Evolutionary conservation across 768 basidiomycete genomes (phyloP).

Genomic region (Lactifluus subvellereus): DNA sequence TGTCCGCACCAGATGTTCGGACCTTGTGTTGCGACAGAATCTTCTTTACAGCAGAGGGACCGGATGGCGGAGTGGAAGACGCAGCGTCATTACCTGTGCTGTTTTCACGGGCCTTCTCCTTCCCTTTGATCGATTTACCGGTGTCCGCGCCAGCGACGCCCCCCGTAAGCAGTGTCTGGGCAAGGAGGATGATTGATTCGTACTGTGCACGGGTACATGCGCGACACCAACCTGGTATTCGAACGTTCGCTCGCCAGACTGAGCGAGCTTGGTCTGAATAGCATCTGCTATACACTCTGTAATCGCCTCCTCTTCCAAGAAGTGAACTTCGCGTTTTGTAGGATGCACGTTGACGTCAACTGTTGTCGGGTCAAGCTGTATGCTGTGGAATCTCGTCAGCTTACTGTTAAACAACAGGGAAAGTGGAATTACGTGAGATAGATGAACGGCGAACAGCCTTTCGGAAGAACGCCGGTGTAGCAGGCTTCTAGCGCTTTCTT

Average conservation of each 20-base stretch:
- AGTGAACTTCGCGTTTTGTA: constrained; percentile 95
- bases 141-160: constrained; percentile 27
- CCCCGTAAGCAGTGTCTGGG: constrained; percentile 58
- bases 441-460: constrained; percentile 86
- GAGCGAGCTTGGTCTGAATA: constrained; percentile 60
- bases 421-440: constrained; percentile 67
- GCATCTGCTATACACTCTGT: constrained; percentile 69
- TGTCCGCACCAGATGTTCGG: constrained; percentile 77
- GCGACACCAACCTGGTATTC: constrained; percentile 55
- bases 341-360: constrained; percentile 99
- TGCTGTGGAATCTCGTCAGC: constrained; percentile 36
- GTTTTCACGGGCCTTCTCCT: constrained; percentile 17
- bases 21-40: constrained; percentile 83
- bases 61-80: background rate
- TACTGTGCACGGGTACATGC: background rate
- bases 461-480: constrained; percentile 81
- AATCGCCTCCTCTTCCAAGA: constrained; percentile 85
- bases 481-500: constrained; percentile 83
- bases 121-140: constrained; percentile 7
- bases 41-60: constrained; percentile 38
- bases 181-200: background rate
- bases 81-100: constrained; percentile 1
- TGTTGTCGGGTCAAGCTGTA: constrained; percentile 77
- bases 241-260: constrained; percentile 40
- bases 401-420: background rate